These are phyloP conservation scores for Oryza rufipogon DNA, from an alignment of 176 grass and related monocot species.

Conservation along the genomic window DNA sequence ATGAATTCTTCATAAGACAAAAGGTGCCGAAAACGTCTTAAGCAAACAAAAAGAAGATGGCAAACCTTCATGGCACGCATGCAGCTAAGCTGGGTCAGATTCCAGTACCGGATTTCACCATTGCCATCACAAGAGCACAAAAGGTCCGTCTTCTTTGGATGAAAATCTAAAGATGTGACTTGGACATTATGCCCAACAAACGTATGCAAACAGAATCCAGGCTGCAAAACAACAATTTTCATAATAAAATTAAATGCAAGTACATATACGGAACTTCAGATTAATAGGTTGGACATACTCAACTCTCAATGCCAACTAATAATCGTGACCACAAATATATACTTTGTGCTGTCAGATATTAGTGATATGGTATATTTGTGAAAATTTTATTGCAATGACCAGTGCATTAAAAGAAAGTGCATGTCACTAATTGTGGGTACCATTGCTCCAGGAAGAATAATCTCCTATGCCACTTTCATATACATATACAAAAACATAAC, in stretches of 20 bases:
- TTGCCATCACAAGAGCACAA: slow-evolving; percentile 92
- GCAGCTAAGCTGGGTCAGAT: slow-evolving; percentile 45
- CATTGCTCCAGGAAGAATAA: background rate
- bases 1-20: background rate
- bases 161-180: slow-evolving; percentile 94
- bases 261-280: background rate
- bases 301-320: slow-evolving; percentile 7
- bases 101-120: slow-evolving; percentile 97
- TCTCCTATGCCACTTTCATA: background rate
- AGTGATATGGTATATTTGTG: slow-evolving; percentile 3
- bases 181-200: slow-evolving; percentile 70
- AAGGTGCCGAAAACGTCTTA: slow-evolving; percentile 1
- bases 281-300: slow-evolving; percentile 7
- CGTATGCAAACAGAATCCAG: slow-evolving; percentile 72
- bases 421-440: background rate
- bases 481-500: slow-evolving; percentile 39
- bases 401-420: background rate
- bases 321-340: background rate
- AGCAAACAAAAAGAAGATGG: slow-evolving; percentile 19
- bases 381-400: slow-evolving; percentile 5
- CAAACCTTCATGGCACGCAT: slow-evolving; percentile 64
- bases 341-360: background rate
- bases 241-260: slow-evolving; percentile 27
- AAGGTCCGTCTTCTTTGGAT: slow-evolving; percentile 93
- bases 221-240: slow-evolving; percentile 61